Base-by-base conservation (phyloP, 805 yeast species). In the Wickerhamomyces subpelliculosus region DNA sequence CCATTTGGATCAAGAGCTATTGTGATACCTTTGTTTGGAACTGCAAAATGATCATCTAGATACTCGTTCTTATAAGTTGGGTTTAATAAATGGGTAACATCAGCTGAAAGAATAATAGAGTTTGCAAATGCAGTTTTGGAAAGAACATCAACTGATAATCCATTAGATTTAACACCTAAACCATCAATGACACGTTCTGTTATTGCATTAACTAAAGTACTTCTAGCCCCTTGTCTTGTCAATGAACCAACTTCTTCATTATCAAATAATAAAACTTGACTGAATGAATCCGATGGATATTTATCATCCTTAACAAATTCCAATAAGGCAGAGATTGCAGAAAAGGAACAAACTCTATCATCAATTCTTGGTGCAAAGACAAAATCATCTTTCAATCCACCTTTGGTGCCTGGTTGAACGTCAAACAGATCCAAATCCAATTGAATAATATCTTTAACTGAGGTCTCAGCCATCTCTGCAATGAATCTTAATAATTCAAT, bases 231-330 rank as follows among this genome's bases (percentile, higher is more conserved):
- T 49, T 80, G 85, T 59, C 90, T 75, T 5, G 87, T 70, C 26
- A 77, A 72, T 7, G 90, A 80, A 9, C 95, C 95, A 40, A 86
- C 73, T 62, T 86, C 96, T 61, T 86, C 96, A 55, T 82, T 77
- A 52, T 84, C 93, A 49, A 74, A 82, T 46, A 83, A 64, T 4
- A 81, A 80, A 2, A 80, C 86, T 39, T 79, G 59, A 24, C 75
- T 68, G 51, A 79, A 78, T 1, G 64, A 52, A 27, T 66, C 68
- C 4, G 37, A 39, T 16, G 56, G 56, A 29, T n/a, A n/a, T n/a
- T 63, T 48, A 33, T 62, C 65, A 20, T 47, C 47, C 33, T 61
- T 57, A n/a, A 70, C 52, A 27, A 61, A 61, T 41, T 69, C 73
- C 34, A 82, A 58, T 44, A 86, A 62, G 1, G 83, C 78, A 38